Base-by-base conservation (phyloP, 1,284 basidiomycete species). In the Moesziomyces sp. region DNA sequence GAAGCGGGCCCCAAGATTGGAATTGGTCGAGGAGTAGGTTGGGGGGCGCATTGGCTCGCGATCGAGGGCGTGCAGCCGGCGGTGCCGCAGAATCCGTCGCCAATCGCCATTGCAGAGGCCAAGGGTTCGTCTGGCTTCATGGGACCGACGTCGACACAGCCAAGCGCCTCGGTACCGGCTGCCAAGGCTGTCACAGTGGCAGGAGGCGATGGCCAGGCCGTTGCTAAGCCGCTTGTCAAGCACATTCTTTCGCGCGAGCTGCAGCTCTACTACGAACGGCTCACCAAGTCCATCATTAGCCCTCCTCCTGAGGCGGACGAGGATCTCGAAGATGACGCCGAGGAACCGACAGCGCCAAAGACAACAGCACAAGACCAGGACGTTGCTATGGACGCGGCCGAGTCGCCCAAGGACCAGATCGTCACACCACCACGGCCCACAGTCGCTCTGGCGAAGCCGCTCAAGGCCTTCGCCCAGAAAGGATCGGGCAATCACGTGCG, bases 61-160 rank as follows among this genome's bases (percentile, higher is more conserved):
- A 93, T 99, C 24, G 96, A 99, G 83, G 96, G 97, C 40, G 92
- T 99, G 4, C 96, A 99, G 83, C 96, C 97, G 0, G 89, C 95
- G 18, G 92, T 97, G 45, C 93, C 94, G 7, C 94, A 99, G 85
- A 99, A 99, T 82, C 97, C 97, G 0, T 91, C 93, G 1, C 86
- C 84, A 16, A 54, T 70, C 5, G 66, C 73, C 0, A 56, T 64
- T 42, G 67, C 70, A 48, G 66, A 70, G n/a, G 65, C 65, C 8
- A 64, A 63, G 21, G 58, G 48, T 6, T 16, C 53, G 8, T 63
- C 53, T 6, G 65, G 62, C 5, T 75, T 75, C 42, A 49, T 66
- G 47, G 73, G 73, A 11, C 62, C 69, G 2, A 54, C 60, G 10
- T 60, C 73, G 21, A 53, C 59, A 5, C 68, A 75, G 24, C 55